Percentiles rank a stretch among this genome's conserved stretches.
These are phyloP conservation scores for Aspergillus sp. DNA, from an alignment of 2,329 filamentous ascomycete genomes.

Conservation along the genomic window DNA sequence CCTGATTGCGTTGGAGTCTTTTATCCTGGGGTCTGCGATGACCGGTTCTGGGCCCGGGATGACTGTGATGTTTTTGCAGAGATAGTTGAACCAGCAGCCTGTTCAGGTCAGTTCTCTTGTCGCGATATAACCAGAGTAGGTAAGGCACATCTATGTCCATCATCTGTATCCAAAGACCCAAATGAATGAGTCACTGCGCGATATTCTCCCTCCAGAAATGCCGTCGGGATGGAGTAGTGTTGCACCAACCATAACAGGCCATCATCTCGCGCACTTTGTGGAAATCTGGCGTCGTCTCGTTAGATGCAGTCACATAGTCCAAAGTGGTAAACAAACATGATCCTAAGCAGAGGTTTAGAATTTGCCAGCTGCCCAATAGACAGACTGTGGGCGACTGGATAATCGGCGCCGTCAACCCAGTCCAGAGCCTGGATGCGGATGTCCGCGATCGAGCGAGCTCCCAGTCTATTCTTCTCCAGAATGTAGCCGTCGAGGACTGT, in stretches of 20 bases:
- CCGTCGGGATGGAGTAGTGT: neutral
- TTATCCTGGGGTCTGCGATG: neutral
- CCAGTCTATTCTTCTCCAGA: neutral
- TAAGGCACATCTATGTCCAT: neutral
- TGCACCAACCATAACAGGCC: neutral
- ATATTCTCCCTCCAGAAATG: neutral
- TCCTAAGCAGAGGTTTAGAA: neutral
- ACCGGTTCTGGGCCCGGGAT: neutral
- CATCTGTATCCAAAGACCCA: neutral
- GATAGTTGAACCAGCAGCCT: conserved; percentile 1
- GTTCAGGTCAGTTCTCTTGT: neutral
- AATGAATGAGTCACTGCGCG: neutral
- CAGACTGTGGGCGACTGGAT: neutral
- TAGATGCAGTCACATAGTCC: neutral
- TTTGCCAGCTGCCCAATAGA: neutral
- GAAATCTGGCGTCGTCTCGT: neutral
- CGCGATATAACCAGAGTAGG: no score
- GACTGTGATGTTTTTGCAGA: conserved; percentile 1
- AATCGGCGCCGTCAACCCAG: neutral
- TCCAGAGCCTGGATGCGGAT: neutral
- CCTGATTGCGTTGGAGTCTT: neutral
- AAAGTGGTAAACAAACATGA: neutral
- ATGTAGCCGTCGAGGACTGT: neutral
- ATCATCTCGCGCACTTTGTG: neutral
- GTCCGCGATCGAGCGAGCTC: neutral